Evolutionary conservation across 495 filamentous ascomycete genomes (phyloP).

Genomic region (Aspergillus bertholletiae): DNA sequence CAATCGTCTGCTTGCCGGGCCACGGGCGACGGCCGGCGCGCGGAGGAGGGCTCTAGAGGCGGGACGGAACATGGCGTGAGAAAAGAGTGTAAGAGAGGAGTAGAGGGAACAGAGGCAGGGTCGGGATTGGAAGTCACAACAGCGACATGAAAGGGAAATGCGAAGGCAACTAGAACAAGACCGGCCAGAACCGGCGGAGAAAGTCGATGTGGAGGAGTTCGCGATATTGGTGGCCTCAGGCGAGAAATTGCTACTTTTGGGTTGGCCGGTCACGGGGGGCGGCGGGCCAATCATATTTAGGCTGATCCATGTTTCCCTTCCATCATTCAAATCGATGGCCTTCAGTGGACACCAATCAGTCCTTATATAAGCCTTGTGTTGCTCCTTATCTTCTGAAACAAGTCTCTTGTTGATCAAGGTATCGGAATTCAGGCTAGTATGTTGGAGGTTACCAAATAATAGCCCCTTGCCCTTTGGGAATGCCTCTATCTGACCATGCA

Average conservation of each 20-base stretch:
- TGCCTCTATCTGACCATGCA: too few relatives aligned
- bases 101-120: constrained; percentile 9
- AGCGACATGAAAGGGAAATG: not conserved
- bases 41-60: constrained; percentile 55
- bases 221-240: constrained; percentile 5
- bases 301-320: too few relatives aligned
- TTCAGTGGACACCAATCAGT: too few relatives aligned
- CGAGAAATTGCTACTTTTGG: not conserved
- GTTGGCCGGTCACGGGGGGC: not conserved
- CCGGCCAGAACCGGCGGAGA: constrained; percentile 5
- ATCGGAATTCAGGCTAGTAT: too few relatives aligned
- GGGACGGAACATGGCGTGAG: constrained; percentile 57
- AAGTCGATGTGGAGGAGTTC: constrained; percentile 4
- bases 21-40: constrained; percentile 33
- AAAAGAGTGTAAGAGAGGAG: constrained; percentile 6
- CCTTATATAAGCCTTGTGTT: too few relatives aligned
- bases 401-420: too few relatives aligned
- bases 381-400: too few relatives aligned
- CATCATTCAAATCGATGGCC: too few relatives aligned
- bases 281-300: not conserved
- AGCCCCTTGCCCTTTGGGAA: too few relatives aligned
- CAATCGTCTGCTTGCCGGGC: constrained; percentile 53
- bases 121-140: not conserved
- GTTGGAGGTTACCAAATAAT: too few relatives aligned
- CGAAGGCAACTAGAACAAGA: not conserved